Percentiles rank a stretch among this genome's conserved stretches.
phyloP scores from a whole-genome alignment of 2,329 filamentous ascomycete species.

The Alternaria solani region DNA sequence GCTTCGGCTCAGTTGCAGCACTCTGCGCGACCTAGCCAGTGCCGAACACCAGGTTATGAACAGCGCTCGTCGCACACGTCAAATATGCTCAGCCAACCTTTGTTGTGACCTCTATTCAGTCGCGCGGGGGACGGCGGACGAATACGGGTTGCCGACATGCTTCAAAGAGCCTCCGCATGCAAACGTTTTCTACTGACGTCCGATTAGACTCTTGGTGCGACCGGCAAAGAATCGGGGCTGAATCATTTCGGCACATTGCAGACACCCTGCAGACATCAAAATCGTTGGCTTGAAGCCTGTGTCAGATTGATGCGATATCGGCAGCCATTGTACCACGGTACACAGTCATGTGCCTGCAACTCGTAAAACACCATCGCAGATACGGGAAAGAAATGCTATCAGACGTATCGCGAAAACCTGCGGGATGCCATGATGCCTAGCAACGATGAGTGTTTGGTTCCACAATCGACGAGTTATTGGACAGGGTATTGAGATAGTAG shows the following conservation, averaged over 20 bases:
- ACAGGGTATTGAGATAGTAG: not conserved
- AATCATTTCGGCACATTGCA: constrained; percentile 8
- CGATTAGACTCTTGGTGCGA: constrained; percentile 15
- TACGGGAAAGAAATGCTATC: not conserved
- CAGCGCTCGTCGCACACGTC: constrained; percentile 20
- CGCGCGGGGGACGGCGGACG: constrained; percentile 7
- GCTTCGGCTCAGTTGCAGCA: constrained; percentile 4
- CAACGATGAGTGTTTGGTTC: not conserved
- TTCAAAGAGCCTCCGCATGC: not conserved
- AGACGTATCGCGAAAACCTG: not conserved
- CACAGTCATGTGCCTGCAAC: not conserved
- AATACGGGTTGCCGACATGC: not conserved
- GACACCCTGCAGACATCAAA: constrained; percentile 13
- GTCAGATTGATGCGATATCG: constrained; percentile 26
- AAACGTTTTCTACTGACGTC: constrained; percentile 13
- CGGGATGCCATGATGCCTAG: not conserved
- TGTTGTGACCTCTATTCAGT: not conserved
- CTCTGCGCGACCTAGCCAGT: constrained; percentile 12
- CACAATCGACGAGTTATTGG: not conserved
- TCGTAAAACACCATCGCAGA: not conserved
- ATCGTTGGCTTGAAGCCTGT: constrained; percentile 12
- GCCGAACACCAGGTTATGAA: constrained; percentile 23
- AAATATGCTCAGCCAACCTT: not conserved
- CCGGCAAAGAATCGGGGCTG: constrained; percentile 9
- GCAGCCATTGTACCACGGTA: constrained; percentile 19